These are phyloP conservation scores for Pistacia integerrima DNA, from an alignment of 345 rosid genomes.

Conservation along the genomic window DNA sequence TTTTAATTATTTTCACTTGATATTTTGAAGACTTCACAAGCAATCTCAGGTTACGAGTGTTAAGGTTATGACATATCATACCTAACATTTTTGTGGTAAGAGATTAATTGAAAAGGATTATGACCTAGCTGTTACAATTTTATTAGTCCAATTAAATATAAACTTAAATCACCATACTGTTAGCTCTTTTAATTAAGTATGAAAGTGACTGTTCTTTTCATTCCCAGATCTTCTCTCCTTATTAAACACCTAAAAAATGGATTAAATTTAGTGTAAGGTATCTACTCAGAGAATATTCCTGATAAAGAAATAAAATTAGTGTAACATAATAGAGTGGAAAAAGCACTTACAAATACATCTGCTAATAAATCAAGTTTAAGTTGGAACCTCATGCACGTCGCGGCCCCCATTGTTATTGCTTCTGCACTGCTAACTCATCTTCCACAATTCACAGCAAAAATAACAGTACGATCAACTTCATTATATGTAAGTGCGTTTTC, in stretches of 20 bases:
- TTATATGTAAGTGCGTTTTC: constrained; percentile 13
- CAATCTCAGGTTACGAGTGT: neutral
- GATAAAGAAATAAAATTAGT: constrained; percentile 19
- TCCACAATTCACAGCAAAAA: constrained; percentile 51
- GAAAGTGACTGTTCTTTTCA: neutral
- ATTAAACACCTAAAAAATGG: constrained; percentile 4
- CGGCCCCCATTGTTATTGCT: constrained; percentile 29
- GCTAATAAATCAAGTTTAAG: constrained; percentile 8
- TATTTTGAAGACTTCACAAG: constrained; percentile 1
- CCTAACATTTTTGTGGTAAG: neutral
- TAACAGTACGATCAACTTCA: constrained; percentile 4
- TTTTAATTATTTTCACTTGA: neutral
- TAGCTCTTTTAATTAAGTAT: neutral
- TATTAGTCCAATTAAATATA: neutral
- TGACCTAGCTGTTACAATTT: neutral
- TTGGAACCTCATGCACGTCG: constrained; percentile 34
- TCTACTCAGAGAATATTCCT: constrained; percentile 36
- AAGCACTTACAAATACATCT: constrained; percentile 11
- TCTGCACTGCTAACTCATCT: constrained; percentile 45
- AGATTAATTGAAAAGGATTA: neutral
- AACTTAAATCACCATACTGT: neutral
- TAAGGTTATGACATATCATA: neutral
- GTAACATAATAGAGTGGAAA: constrained; percentile 9
- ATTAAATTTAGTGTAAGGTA: constrained; percentile 19
- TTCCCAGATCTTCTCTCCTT: neutral